Evolutionary conservation across 176 grass and related monocot species (phyloP).

Genomic region (Eleusine indica): DNA sequence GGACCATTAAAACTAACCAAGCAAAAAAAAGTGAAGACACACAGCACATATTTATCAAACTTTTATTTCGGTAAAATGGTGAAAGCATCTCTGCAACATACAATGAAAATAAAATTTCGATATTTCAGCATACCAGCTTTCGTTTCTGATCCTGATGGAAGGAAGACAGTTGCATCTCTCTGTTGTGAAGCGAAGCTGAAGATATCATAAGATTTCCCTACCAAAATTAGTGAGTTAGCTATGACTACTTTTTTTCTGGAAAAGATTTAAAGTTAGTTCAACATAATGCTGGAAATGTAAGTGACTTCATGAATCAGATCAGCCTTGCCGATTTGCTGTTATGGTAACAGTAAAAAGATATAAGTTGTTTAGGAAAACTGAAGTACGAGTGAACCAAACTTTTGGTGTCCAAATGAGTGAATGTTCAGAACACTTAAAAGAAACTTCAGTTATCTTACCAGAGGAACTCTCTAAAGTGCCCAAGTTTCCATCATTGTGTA

Average conservation of each 20-base stretch:
- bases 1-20: constrained; percentile 1
- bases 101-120: constrained; percentile 2
- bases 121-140: constrained; percentile 50
- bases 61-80: neutral
- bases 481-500: constrained; percentile 51
- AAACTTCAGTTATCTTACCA: constrained; percentile 43
- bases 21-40: neutral
- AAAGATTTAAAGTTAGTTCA: neutral
- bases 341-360: neutral
- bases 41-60: neutral
- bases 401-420: neutral
- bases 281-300: constrained; percentile 28
- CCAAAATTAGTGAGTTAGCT: constrained; percentile 10
- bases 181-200: constrained; percentile 67
- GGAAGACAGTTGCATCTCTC: constrained; percentile 79
- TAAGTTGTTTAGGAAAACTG: neutral
- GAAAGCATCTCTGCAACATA: neutral
- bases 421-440: constrained; percentile 21
- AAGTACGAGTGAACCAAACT: neutral
- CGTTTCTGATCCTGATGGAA: constrained; percentile 57
- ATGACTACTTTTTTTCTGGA: neutral
- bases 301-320: neutral
- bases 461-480: constrained; percentile 68
- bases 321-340: constrained; percentile 1
- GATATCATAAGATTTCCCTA: constrained; percentile 87